Evolutionary conservation across 1,284 basidiomycete genomes (phyloP), one percentile per base, ranked within the genome.

Genomic region (Papiliotrema nemorosa): DNA sequence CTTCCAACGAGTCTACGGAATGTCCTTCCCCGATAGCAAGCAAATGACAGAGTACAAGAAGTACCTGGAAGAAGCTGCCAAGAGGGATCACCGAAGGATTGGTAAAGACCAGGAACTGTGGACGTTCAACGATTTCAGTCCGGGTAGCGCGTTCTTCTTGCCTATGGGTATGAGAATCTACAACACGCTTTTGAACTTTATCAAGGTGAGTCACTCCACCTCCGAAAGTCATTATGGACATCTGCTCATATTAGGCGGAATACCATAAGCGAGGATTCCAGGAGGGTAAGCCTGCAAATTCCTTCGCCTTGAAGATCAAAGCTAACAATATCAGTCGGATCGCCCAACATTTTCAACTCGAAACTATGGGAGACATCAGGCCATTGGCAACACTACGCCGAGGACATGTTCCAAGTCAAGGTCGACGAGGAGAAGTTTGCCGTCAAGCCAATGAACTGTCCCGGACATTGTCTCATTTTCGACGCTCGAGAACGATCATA

Each of bases 401-500:
- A 98, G 55, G 93, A 92, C 76, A 98, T 98, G 96, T 98, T 98
- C 78, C 72, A 80, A 36, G 84, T 98, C 49, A 86, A 90, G 57
- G 78, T 97, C 52, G 96, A 98, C 77, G 97, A 98, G 77, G 93
- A 97, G 76, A 82, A 83, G 66, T 96, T 89, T 82, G 92, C 81
- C 1, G 79, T 94, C 53, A 97, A 97, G 77, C 96, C 96, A 18
- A 99, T 99, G 96, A 99, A 99, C 76, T 98, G 96, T 73, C 96
- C 96, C 0, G 94, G 94, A 9, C 96, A 98, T 75, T 93, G 90
- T 73, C 77, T 98, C 54, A 90, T 98, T 68, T 99, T 98, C 69
- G 94, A 91, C 74, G 87, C 89, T 18, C 82, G 90, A 56, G 94
- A 97, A 74, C 84, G 96, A 55, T 88, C 85, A 55, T 97, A 97